Evolutionary conservation across 225 moss, liverwort and hornwort species (phyloP).

Genomic region (Ulota crispa): DNA sequence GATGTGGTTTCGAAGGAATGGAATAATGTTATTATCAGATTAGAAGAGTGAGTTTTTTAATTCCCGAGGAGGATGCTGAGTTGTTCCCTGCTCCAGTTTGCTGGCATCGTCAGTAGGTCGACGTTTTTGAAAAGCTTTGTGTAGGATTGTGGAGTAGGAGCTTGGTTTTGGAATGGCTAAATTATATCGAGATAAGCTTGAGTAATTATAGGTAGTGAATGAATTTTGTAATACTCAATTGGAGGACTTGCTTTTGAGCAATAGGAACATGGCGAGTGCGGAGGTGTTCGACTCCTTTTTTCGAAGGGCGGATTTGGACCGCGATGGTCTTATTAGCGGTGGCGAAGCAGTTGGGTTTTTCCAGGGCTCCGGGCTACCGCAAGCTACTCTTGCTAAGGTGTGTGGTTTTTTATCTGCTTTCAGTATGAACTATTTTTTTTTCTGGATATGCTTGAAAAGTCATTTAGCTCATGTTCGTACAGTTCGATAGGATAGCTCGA

Average conservation of each 20-base stretch:
- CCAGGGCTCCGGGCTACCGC: constrained; percentile 88
- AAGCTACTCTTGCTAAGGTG: constrained; percentile 91
- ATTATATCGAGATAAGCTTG: neutral
- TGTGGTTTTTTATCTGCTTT: constrained; percentile 11
- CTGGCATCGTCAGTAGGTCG: neutral
- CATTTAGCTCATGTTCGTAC: neutral
- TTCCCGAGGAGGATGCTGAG: neutral
- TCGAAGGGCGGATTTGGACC: constrained; percentile 87
- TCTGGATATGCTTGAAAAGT: constrained; percentile 19
- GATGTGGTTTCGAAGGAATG: constrained; percentile 5
- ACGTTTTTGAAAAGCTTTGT: neutral
- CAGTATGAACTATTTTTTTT: neutral
- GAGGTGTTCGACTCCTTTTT: constrained; percentile 84
- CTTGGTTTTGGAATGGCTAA: neutral
- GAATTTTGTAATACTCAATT: constrained; percentile 18
- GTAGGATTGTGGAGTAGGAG: constrained; percentile 16
- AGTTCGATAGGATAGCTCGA: neutral
- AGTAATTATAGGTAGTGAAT: neutral
- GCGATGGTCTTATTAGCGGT: constrained; percentile 86
- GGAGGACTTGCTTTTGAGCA: constrained; percentile 21
- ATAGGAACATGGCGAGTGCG: constrained; percentile 68
- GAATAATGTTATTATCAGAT: neutral
- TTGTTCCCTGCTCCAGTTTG: neutral
- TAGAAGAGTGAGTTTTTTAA: neutral
- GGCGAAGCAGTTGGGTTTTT: constrained; percentile 89